A percentile compares a stretch with the other conserved stretches of the same genome.
These are phyloP conservation scores for Lactarius akahatsu DNA, from an alignment of 768 basidiomycete species.

Conservation along the genomic window DNA sequence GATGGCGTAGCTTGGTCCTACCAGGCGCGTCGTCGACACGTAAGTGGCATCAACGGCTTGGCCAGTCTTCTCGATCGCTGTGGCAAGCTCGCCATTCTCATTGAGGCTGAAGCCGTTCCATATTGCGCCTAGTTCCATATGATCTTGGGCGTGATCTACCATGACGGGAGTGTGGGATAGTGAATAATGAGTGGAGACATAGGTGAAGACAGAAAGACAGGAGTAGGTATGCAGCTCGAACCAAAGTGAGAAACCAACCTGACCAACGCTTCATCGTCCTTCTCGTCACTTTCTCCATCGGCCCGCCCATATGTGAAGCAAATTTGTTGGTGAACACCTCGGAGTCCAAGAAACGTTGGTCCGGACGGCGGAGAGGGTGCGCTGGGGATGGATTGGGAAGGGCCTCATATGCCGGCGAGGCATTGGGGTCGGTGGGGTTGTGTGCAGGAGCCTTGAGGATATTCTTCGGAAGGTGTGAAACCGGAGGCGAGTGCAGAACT, in stretches of 20 bases:
- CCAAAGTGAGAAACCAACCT: conserved; percentile 48
- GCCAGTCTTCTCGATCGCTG: conserved; percentile 93
- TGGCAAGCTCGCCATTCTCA: conserved; percentile 69
- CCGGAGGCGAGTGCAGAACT: conserved; percentile 87
- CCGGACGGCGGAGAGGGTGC: conserved; percentile 86
- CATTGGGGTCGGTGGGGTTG: conserved; percentile 81
- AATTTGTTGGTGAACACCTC: conserved; percentile 97
- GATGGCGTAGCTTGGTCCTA: conserved; percentile 39
- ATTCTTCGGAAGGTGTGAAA: conserved; percentile 92
- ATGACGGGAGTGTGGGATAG: neutral
- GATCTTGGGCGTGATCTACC: conserved; percentile 78
- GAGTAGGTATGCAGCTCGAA: neutral
- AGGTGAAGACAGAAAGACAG: neutral
- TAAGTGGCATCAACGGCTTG: conserved; percentile 95
- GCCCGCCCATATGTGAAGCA: conserved; percentile 84
- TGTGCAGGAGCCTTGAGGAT: conserved; percentile 93
- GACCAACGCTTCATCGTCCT: conserved; percentile 93
- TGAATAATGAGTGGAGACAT: conserved; percentile 3
- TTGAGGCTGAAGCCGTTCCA: conserved; percentile 93
- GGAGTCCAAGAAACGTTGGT: conserved; percentile 94
- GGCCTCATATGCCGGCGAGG: conserved; percentile 72
- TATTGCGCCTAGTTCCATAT: conserved; percentile 87
- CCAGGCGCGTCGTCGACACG: conserved; percentile 86
- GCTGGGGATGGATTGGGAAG: conserved; percentile 88
- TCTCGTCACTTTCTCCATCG: conserved; percentile 95